Percentiles rank a stretch among this genome's conserved stretches.
Evolutionary conservation across 129 eudicot genomes (phyloP).

Genomic region (Silybum marianum): DNA sequence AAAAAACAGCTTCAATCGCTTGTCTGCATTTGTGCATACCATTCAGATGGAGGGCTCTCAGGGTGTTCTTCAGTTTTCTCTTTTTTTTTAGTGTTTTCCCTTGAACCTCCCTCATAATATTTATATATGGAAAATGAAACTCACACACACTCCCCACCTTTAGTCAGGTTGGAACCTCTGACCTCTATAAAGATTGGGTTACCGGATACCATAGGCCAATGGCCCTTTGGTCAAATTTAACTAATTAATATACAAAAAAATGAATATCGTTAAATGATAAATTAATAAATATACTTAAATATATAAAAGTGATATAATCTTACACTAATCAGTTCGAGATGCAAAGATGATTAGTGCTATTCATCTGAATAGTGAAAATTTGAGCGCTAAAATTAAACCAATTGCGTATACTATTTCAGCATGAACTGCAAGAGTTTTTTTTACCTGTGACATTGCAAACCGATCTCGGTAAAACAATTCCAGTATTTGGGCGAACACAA

Average conservation of each 20-base stretch:
- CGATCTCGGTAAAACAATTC: conserved; percentile 77
- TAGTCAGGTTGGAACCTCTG: neutral
- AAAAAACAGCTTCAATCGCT: too few species aligned
- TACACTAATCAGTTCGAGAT: neutral
- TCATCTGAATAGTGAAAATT: neutral
- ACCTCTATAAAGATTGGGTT: neutral
- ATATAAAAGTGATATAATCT: neutral
- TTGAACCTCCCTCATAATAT: too few species aligned
- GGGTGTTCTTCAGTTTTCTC: too few species aligned
- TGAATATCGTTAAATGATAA: neutral
- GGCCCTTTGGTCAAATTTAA: neutral
- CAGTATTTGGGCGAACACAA: conserved; percentile 92
- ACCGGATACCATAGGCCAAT: neutral
- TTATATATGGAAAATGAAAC: neutral
- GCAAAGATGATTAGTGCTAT: neutral
- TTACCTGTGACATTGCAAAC: conserved; percentile 87
- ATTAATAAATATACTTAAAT: too few species aligned
- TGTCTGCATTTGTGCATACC: too few species aligned
- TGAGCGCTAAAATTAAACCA: neutral
- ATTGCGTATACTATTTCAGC: neutral
- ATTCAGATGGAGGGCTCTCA: too few species aligned
- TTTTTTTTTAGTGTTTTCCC: too few species aligned
- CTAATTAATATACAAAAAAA: neutral
- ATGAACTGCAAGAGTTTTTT: neutral
- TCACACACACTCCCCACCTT: neutral